phyloP scores from a whole-genome alignment of 208 protist genomes.

The Spongospora subterranea region DNA sequence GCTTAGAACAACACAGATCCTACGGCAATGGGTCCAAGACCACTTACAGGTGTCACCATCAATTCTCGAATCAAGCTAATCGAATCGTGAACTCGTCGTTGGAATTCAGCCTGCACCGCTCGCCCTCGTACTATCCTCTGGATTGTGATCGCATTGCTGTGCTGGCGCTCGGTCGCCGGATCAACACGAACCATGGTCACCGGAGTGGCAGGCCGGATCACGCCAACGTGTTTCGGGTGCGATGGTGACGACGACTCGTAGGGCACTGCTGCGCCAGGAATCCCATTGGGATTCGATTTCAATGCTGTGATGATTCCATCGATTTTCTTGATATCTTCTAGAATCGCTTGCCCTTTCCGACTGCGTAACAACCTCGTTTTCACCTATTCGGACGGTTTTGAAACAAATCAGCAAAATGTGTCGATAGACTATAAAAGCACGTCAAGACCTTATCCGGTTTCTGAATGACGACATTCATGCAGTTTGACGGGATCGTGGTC shows the following conservation, averaged over 20 bases:
- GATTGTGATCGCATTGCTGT: too few species aligned
- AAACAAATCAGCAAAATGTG: background rate
- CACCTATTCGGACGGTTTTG: background rate
- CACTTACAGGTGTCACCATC: background rate
- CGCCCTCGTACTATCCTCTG: background rate
- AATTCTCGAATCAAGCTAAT: conserved; percentile 44
- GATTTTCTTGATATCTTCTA: conserved; percentile 49
- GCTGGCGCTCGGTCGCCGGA: background rate
- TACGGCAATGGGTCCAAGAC: background rate
- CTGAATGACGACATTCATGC: background rate
- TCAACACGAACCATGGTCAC: background rate
- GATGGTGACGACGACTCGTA: background rate
- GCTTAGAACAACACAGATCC: background rate
- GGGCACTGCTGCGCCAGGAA: background rate
- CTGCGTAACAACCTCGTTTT: background rate
- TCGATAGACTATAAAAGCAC: background rate
- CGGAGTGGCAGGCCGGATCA: background rate
- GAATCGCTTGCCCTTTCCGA: background rate
- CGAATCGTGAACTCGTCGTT: conserved; percentile 16
- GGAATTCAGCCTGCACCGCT: background rate
- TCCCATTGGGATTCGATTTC: background rate
- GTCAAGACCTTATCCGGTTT: conserved; percentile 27
- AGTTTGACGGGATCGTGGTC: background rate
- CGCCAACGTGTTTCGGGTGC: background rate
- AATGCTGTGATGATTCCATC: background rate